Evolutionary conservation across 2,329 filamentous ascomycete species (phyloP).

Genomic region (Xylariales sp.): DNA sequence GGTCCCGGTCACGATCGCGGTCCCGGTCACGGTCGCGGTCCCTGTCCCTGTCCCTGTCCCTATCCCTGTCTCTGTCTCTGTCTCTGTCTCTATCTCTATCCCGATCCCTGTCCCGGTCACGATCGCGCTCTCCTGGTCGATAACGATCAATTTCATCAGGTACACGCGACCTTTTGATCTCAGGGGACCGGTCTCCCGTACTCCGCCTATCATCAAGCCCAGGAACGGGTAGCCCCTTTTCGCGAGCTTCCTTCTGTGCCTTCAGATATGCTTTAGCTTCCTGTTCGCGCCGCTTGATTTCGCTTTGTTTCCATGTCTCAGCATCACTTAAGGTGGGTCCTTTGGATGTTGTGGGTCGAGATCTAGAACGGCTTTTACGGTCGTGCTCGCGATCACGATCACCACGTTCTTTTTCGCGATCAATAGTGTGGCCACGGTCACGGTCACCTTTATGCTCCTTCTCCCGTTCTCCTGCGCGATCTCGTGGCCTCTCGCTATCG

Average conservation of each 20-base stretch:
- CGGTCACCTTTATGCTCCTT: constrained; percentile 40
- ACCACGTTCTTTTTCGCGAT: constrained; percentile 40
- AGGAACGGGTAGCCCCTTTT: constrained; percentile 68
- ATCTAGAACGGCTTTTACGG: constrained; percentile 56
- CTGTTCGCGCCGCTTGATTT: constrained; percentile 70
- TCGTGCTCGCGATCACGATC: constrained; percentile 46
- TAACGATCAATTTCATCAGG: constrained; percentile 61
- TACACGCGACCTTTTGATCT: constrained; percentile 53
- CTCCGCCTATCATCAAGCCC: constrained; percentile 66
- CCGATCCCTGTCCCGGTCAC: constrained; percentile 39
- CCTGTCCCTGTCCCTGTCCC: constrained; percentile 49
- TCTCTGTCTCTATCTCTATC: constrained; percentile 34
- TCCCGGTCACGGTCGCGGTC: constrained; percentile 49
- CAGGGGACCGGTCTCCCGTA: constrained; percentile 58
- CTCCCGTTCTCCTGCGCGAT: constrained; percentile 22
- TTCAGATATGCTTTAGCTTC: constrained; percentile 74
- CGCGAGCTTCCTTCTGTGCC: constrained; percentile 69
- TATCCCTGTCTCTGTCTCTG: constrained; percentile 33
- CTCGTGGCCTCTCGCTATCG: constrained; percentile 36
- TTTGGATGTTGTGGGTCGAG: constrained; percentile 56
- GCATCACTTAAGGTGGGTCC: constrained; percentile 56
- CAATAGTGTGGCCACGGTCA: constrained; percentile 43
- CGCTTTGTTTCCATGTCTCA: constrained; percentile 69
- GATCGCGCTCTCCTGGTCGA: constrained; percentile 57
- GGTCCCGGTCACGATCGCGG: constrained; percentile 35